Evolutionary conservation across 2,329 filamentous ascomycete genomes (phyloP).

Genomic region (Trichoderma koningiopsis): DNA sequence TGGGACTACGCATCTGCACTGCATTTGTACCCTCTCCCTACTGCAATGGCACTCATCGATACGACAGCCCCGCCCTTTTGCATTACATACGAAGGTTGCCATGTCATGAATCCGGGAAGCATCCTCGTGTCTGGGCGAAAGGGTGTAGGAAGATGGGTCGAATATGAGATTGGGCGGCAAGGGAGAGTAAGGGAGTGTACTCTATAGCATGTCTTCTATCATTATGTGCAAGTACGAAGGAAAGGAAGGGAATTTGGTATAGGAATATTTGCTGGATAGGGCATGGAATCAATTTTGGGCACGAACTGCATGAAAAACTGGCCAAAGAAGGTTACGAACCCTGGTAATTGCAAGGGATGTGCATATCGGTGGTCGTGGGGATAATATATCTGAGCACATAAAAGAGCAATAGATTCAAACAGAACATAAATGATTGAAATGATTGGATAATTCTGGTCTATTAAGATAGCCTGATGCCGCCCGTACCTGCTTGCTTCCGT

Average conservation of each 20-base stretch:
- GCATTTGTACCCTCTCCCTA: slow-evolving; percentile 86
- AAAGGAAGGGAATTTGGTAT: not conserved
- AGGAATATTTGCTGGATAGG: not conserved
- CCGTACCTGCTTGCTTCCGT: not conserved
- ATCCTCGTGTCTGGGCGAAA: slow-evolving; percentile 70
- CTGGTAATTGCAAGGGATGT: not conserved
- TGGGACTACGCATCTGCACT: slow-evolving; percentile 83
- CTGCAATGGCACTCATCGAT: slow-evolving; percentile 80
- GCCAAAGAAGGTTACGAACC: not conserved
- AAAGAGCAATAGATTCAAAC: not conserved
- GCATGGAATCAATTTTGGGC: not conserved
- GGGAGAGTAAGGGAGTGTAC: slow-evolving; percentile 66
- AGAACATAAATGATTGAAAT: not conserved
- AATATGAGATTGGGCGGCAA: slow-evolving; percentile 72
- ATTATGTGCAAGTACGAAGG: not conserved
- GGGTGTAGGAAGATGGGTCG: slow-evolving; percentile 78
- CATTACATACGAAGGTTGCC: slow-evolving; percentile 91
- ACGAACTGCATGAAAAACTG: not conserved
- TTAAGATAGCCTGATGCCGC: not conserved
- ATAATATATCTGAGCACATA: not conserved
- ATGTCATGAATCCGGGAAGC: slow-evolving; percentile 89
- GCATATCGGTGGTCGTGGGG: not conserved
- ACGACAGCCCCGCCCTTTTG: slow-evolving; percentile 79
- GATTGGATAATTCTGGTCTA: not conserved
- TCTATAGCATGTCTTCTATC: slow-evolving; percentile 44